Evolutionary conservation across 305 asterid species (phyloP).

Genomic region (Petunia hybrid): DNA sequence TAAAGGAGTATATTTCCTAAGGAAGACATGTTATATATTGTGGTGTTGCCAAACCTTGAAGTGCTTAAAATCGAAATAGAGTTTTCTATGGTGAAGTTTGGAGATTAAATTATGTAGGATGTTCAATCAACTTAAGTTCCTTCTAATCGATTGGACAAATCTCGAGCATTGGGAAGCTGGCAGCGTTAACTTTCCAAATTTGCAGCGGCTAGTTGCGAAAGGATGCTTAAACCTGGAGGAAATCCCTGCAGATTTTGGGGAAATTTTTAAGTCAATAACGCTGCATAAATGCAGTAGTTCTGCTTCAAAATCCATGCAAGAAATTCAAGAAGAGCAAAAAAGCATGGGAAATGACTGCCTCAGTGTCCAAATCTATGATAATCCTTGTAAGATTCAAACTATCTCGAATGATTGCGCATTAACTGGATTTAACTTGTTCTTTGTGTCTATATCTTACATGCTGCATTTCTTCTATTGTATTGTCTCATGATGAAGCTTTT

Average conservation of each 20-base stretch:
- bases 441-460: background rate
- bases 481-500: background rate
- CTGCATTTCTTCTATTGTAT: background rate
- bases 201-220: conserved; percentile 19
- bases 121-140: conserved; percentile 18
- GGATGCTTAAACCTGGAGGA: conserved; percentile 10
- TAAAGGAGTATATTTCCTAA: conserved; percentile 15
- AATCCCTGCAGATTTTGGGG: conserved; percentile 25
- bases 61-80: conserved; percentile 31
- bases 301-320: conserved; percentile 6
- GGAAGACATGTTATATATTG: conserved; percentile 32
- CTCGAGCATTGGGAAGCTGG: conserved; percentile 25
- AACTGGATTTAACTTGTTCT: no score
- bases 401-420: background rate
- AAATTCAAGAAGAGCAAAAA: conserved; percentile 30
- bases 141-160: background rate
- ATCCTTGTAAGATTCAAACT: background rate
- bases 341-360: background rate
- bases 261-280: background rate
- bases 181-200: conserved; percentile 14
- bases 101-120: conserved; percentile 2
- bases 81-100: conserved; percentile 31
- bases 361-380: background rate
- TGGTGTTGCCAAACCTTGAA: conserved; percentile 37
- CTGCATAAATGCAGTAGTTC: conserved; percentile 7